Percentiles rank a stretch among this genome's conserved stretches.
These are phyloP conservation scores for Caloboletus inedulis DNA, from an alignment of 1,284 basidiomycete genomes.

Conservation along the genomic window DNA sequence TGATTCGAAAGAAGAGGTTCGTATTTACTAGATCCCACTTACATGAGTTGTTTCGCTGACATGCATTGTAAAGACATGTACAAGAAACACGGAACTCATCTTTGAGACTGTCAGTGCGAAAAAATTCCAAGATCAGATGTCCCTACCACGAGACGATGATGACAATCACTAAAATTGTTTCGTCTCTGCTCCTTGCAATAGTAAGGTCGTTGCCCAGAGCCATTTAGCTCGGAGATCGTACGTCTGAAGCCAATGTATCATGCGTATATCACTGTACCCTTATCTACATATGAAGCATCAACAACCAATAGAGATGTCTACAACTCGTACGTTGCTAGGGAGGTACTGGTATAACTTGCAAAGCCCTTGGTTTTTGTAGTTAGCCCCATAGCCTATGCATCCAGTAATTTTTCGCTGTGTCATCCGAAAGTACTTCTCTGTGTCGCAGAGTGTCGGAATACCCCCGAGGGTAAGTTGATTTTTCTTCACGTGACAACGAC, in stretches of 20 bases:
- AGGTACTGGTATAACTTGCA: background rate
- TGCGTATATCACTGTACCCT: constrained; percentile 7
- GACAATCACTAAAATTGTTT: constrained; percentile 2
- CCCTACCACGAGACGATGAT: background rate
- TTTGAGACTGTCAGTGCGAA: constrained; percentile 20
- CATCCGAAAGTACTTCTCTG: too few species aligned
- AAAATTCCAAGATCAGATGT: constrained; percentile 14
- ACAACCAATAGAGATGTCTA: background rate
- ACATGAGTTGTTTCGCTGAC: background rate
- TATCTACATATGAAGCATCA: background rate
- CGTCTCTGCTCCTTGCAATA: background rate
- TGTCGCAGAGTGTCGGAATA: background rate
- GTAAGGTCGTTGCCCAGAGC: too few species aligned
- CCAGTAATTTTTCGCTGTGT: background rate
- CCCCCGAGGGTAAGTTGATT: constrained; percentile 8
- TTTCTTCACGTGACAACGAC: constrained; percentile 21
- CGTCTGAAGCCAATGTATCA: background rate
- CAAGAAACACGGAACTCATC: constrained; percentile 20
- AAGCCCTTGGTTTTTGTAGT: background rate
- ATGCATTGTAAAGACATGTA: constrained; percentile 1
- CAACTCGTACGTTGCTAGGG: background rate
- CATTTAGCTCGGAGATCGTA: background rate
- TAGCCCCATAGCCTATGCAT: background rate
- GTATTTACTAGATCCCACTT: background rate
- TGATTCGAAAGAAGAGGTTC: constrained; percentile 14